Evolutionary conservation across 2,329 filamentous ascomycete genomes (phyloP).

Genomic region (Zopfia rhizophila): DNA sequence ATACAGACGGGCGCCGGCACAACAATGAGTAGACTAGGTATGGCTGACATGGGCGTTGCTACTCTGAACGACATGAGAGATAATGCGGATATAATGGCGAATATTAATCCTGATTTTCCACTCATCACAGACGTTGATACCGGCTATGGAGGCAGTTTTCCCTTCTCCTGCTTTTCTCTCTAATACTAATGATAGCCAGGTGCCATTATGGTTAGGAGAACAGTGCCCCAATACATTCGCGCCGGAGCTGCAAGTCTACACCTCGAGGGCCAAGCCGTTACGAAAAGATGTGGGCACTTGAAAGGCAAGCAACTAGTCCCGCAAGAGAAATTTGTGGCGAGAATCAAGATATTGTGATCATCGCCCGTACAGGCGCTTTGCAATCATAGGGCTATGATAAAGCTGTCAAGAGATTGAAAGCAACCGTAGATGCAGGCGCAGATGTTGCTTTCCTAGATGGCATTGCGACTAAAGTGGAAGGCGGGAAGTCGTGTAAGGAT

Average conservation of each 20-base stretch:
- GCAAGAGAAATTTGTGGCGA: constrained; percentile 60
- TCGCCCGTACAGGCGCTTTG: constrained; percentile 71
- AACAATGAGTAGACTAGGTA: constrained; percentile 68
- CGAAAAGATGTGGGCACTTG: constrained; percentile 74
- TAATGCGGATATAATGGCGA: constrained; percentile 73
- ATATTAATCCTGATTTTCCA: constrained; percentile 64
- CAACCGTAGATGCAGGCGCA: constrained; percentile 65
- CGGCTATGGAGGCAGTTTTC: constrained; percentile 57
- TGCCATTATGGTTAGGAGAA: constrained; percentile 60
- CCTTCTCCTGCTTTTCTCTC: constrained; percentile 13
- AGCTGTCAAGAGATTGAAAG: constrained; percentile 61
- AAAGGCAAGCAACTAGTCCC: constrained; percentile 69
- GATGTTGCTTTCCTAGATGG: constrained; percentile 72
- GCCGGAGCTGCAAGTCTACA: constrained; percentile 69
- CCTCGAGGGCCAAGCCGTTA: constrained; percentile 71
- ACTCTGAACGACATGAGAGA: constrained; percentile 71
- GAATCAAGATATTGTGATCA: constrained; percentile 72
- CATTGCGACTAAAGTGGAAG: constrained; percentile 63
- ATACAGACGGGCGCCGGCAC: constrained; percentile 70
- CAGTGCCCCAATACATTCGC: constrained; percentile 63
- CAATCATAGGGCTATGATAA: constrained; percentile 68
- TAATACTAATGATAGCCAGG: constrained; percentile 54
- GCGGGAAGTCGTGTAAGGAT: constrained; percentile 56
- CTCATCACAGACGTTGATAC: constrained; percentile 72
- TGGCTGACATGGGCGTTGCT: constrained; percentile 71